Conservation (phyloP, 192 early-diverging fungal genomes). For the Gigaspora rosea region DNA sequence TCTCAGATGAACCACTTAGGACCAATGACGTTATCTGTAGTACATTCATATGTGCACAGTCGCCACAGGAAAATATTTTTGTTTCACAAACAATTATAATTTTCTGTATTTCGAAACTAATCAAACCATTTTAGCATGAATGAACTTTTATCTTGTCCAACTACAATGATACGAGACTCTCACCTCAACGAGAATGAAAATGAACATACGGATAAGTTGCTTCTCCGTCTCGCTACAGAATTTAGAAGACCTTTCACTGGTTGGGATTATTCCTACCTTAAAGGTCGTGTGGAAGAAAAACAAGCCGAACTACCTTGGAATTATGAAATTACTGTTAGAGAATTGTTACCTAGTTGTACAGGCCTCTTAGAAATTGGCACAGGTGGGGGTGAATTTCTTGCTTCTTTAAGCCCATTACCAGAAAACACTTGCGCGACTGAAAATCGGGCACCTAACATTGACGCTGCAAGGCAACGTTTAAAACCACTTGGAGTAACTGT, state of each 20-base stretch:
- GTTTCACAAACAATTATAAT: too few species aligned
- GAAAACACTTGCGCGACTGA: conserved; percentile 35
- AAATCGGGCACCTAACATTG: conserved; percentile 38
- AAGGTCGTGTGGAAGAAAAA: conserved; percentile 34
- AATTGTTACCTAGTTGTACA: conserved; percentile 21
- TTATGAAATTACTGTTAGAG: conserved; percentile 33
- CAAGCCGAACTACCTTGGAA: conserved; percentile 23
- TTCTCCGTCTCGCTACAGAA: conserved; percentile 17
- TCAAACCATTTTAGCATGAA: too few species aligned
- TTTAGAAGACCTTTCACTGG: conserved; percentile 30
- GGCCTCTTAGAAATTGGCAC: conserved; percentile 35
- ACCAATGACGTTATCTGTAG: too few species aligned
- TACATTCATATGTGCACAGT: too few species aligned
- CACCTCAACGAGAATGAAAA: too few species aligned
- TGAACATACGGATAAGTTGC: not conserved
- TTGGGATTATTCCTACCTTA: conserved; percentile 39
- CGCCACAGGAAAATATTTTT: too few species aligned
- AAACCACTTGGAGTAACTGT: conserved; percentile 34
- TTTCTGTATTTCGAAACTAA: too few species aligned
- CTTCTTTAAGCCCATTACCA: conserved; percentile 22
- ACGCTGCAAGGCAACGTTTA: conserved; percentile 30
- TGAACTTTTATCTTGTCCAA: too few species aligned
- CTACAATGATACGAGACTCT: too few species aligned
- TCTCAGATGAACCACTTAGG: too few species aligned
- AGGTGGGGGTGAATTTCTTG: conserved; percentile 38